Evolutionary conservation across 441 rosid species (phyloP).

Genomic region (Rhodomyrtus psidioides): DNA sequence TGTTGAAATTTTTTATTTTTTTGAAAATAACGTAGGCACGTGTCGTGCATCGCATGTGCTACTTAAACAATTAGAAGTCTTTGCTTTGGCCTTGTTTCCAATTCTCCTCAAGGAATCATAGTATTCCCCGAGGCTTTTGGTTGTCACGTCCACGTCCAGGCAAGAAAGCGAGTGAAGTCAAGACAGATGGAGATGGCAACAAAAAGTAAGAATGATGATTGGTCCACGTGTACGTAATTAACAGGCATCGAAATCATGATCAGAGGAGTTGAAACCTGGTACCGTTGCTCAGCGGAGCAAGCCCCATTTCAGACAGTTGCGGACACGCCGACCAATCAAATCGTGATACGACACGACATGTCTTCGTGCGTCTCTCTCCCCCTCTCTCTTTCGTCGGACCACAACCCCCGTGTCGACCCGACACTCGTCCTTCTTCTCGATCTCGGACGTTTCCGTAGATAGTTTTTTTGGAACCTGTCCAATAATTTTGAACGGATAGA

Average conservation of each 20-base stretch:
- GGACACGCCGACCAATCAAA: no score
- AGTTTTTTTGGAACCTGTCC: not conserved
- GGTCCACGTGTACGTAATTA: not conserved
- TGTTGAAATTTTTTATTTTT: no score
- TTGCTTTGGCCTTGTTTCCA: not conserved
- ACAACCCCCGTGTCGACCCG: not conserved
- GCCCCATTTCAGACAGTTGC: no score
- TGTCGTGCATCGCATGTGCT: no score
- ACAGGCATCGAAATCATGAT: not conserved
- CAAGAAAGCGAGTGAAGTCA: not conserved
- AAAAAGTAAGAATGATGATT: not conserved
- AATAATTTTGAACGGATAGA: no score
- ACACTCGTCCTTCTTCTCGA: not conserved
- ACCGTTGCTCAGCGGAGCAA: no score
- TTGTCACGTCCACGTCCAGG: not conserved
- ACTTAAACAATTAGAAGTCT: not conserved
- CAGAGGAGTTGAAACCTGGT: not conserved
- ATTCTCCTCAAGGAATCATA: no score
- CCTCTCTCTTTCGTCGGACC: not conserved
- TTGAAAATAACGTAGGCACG: no score
- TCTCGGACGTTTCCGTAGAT: not conserved
- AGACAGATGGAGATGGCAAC: not conserved
- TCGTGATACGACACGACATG: no score
- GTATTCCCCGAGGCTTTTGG: no score
- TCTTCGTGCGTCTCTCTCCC: not conserved